Evolutionary conservation across 805 yeast species (phyloP).

Genomic region (Candida nonsorbophila): DNA sequence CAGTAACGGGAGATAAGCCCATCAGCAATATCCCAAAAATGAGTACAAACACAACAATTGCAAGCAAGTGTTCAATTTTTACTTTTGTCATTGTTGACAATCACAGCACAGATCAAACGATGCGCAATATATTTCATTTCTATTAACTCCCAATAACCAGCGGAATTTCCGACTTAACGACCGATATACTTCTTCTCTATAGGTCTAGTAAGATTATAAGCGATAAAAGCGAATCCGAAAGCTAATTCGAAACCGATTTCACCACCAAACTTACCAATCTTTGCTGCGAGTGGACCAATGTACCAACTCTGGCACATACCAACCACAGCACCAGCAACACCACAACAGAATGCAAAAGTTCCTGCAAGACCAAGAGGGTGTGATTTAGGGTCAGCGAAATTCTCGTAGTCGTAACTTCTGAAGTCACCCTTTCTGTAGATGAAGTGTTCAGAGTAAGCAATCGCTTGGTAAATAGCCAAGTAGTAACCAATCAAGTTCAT

Average conservation of each 20-base stretch:
- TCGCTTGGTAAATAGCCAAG: conserved; percentile 77
- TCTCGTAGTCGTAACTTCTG: conserved; percentile 56
- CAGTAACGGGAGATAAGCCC: background rate
- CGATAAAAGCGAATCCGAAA: conserved; percentile 59
- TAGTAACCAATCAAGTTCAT: conserved; percentile 92
- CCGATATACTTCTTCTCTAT: conserved; percentile 63
- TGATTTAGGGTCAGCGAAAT: conserved; percentile 50
- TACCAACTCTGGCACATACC: conserved; percentile 91
- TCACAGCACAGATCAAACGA: background rate
- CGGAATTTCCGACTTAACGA: conserved; percentile 21
- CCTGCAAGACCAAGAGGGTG: conserved; percentile 82
- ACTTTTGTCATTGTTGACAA: background rate
- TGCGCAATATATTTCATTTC: conserved; percentile 1
- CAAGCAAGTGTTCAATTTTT: conserved; percentile 6
- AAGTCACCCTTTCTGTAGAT: conserved; percentile 63
- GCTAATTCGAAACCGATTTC: conserved; percentile 85
- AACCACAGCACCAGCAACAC: conserved; percentile 77
- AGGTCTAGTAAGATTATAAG: conserved; percentile 53
- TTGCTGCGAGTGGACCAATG: conserved; percentile 58
- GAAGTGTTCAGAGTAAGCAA: conserved; percentile 77
- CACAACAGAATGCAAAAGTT: conserved; percentile 69
- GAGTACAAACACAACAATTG: background rate
- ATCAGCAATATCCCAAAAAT: conserved; percentile 3
- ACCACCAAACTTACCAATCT: conserved; percentile 68
- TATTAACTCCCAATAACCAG: conserved; percentile 1